Conservation (phyloP, 2,329 filamentous ascomycete genomes). For the Decorospora gaudefroyi region DNA sequence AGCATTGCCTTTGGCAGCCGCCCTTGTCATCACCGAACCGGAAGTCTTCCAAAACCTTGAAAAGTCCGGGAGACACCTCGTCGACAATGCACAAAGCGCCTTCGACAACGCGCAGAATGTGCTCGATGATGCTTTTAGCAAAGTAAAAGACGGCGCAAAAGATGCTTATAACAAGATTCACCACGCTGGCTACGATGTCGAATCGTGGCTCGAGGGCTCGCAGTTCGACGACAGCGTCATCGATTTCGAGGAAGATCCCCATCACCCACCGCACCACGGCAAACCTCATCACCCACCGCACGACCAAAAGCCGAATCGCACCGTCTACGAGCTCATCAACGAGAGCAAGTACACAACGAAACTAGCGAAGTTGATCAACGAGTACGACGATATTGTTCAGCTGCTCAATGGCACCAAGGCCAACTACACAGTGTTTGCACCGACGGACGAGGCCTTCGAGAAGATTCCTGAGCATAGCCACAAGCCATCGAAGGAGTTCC, state of each 20-base stretch:
- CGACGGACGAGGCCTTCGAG: conserved; percentile 75
- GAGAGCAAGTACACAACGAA: conserved; percentile 75
- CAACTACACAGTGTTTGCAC: conserved; percentile 82
- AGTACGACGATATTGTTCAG: conserved; percentile 72
- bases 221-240: conserved; percentile 42
- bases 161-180: conserved; percentile 50
- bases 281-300: conserved; percentile 46
- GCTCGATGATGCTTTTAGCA: conserved; percentile 52
- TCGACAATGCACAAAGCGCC: conserved; percentile 28
- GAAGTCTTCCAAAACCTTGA: conserved; percentile 50
- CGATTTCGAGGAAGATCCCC: conserved; percentile 43
- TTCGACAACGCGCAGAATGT: conserved; percentile 45
- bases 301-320: conserved; percentile 62
- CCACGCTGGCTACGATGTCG: conserved; percentile 52
- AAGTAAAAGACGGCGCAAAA: conserved; percentile 46
- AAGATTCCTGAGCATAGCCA: conserved; percentile 60
- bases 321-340: conserved; percentile 80
- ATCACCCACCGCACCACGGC: conserved; percentile 45
- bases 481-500: conserved; percentile 70
- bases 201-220: conserved; percentile 54
- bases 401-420: conserved; percentile 73
- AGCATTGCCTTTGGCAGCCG: conserved; percentile 55
- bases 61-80: conserved; percentile 26
- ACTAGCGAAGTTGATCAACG: conserved; percentile 74
- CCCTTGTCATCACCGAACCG: conserved; percentile 60